These are phyloP conservation scores for Neohortaea acidophila DNA, from an alignment of 495 filamentous ascomycete species.

Conservation along the genomic window DNA sequence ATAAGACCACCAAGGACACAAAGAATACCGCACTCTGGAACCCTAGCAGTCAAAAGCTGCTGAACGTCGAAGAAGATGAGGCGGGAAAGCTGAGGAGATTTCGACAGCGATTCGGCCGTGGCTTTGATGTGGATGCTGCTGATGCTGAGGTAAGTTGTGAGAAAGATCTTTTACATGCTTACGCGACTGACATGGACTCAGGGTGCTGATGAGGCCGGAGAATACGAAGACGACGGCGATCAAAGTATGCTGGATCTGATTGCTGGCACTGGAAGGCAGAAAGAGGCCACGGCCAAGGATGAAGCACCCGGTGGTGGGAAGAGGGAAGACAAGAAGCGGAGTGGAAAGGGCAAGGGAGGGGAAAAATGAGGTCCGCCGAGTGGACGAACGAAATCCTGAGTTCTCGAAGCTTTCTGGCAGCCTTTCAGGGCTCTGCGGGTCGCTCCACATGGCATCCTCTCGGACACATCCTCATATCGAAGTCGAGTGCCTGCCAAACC, in stretches of 20 bases:
- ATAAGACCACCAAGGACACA: constrained; percentile 65
- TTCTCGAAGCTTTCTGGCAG: too few species aligned
- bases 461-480: too few species aligned
- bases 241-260: constrained; percentile 20
- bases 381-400: too few species aligned
- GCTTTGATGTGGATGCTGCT: constrained; percentile 51
- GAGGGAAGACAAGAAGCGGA: constrained; percentile 8
- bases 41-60: constrained; percentile 56
- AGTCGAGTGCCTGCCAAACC: too few species aligned
- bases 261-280: constrained; percentile 10
- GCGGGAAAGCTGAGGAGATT: constrained; percentile 80
- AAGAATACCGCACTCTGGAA: constrained; percentile 86
- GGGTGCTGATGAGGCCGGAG: not conserved
- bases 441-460: too few species aligned
- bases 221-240: constrained; percentile 10
- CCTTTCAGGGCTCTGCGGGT: too few species aligned
- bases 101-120: constrained; percentile 63
- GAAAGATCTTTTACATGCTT: not conserved
- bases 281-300: constrained; percentile 9
- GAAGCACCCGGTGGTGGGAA: constrained; percentile 4
- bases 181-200: not conserved
- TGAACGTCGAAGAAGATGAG: constrained; percentile 88
- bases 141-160: constrained; percentile 1
- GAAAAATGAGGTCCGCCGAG: constrained; percentile 20
- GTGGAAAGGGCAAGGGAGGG: constrained; percentile 16